These are phyloP conservation scores for Penicillium cinerascens DNA, from an alignment of 495 filamentous ascomycete genomes.

Conservation along the genomic window DNA sequence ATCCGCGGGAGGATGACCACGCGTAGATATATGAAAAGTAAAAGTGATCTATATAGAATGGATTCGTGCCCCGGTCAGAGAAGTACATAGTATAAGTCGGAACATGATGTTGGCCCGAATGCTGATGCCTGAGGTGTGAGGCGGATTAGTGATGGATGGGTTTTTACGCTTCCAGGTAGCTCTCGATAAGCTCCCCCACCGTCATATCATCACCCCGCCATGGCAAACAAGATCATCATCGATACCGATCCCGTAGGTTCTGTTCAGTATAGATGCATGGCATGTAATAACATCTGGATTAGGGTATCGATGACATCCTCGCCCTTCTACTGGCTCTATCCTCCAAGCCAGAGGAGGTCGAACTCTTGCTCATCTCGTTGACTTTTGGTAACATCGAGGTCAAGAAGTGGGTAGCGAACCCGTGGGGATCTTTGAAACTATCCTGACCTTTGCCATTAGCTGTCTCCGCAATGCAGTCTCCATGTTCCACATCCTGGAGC, in stretches of 20 bases:
- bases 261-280: neutral
- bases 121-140: neutral
- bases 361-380: conserved; percentile 83
- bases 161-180: neutral
- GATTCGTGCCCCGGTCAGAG: neutral
- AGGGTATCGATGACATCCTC: conserved; percentile 91
- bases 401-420: conserved; percentile 50
- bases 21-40: neutral
- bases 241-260: conserved; percentile 78
- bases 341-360: conserved; percentile 77
- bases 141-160: neutral
- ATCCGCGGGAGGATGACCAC: neutral
- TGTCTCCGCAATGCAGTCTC: conserved; percentile 88
- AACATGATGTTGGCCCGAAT: neutral
- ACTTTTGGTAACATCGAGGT: conserved; percentile 92
- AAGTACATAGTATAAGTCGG: neutral
- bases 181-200: neutral
- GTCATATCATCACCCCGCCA: conserved; percentile 6
- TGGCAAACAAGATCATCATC: conserved; percentile 73
- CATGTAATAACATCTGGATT: neutral
- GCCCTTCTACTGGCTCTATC: conserved; percentile 82
- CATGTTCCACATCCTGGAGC: conserved; percentile 88
- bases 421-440: neutral
- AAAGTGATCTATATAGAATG: neutral
- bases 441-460: conserved; percentile 36